A percentile compares a stretch with the other conserved stretches of the same genome.
Conservation (phyloP, 2,329 filamentous ascomycete species). For the Colletotrichum sp. region DNA sequence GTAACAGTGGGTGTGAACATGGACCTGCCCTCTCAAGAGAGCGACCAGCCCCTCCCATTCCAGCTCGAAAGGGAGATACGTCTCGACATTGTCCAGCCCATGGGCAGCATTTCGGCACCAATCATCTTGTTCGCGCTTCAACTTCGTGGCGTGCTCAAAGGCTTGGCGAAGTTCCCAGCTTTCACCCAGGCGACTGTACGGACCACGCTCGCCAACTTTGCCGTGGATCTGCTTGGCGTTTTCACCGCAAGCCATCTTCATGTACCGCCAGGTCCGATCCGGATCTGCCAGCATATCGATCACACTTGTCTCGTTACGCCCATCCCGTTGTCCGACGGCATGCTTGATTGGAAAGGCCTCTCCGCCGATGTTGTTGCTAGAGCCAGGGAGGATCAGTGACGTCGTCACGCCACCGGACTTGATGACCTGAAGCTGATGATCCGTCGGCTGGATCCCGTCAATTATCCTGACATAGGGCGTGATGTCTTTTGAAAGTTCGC, state of each 20-base stretch:
- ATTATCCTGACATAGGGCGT: conserved; percentile 73
- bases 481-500: conserved; percentile 69
- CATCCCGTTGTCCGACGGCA: conserved; percentile 64
- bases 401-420: conserved; percentile 76
- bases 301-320: conserved; percentile 67
- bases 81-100: conserved; percentile 54
- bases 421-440: conserved; percentile 71
- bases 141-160: conserved; percentile 64
- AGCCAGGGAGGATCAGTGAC: conserved; percentile 69
- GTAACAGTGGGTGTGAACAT: conserved; percentile 76
- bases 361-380: conserved; percentile 74
- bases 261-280: conserved; percentile 69
- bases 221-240: conserved; percentile 71
- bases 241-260: conserved; percentile 80
- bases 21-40: conserved; percentile 69
- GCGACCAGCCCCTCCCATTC: conserved; percentile 68
- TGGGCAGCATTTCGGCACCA: conserved; percentile 66
- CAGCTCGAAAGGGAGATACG: conserved; percentile 67
- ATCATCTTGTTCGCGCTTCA: conserved; percentile 68
- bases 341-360: conserved; percentile 75
- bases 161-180: conserved; percentile 73
- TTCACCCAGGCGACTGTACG: conserved; percentile 69
- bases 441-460: conserved; percentile 67
- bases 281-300: conserved; percentile 70
- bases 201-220: conserved; percentile 56